Base-by-base conservation (phyloP, 192 early-diverging fungal species). In the Dissophora ornata region DNA sequence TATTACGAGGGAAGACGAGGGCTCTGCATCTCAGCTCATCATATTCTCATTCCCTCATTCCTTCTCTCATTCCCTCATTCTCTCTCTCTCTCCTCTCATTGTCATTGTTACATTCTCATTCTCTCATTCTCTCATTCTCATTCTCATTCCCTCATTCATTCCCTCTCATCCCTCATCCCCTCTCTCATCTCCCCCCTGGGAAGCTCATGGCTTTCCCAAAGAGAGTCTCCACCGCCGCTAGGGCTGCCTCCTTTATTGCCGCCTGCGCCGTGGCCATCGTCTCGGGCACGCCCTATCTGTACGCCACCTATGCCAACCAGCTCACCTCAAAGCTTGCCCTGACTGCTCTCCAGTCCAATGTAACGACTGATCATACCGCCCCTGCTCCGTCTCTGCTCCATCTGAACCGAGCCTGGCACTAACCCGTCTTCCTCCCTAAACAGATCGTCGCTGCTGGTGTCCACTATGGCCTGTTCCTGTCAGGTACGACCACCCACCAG, bases 291-390 rank as follows among this genome's bases (percentile, higher is more conserved):
- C 73, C 73, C 15, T 77, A 77, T 29, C 64, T 77, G 32, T 77
- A 77, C 46, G 67, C 73, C 21, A 77, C 73, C 36, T 77, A 77
- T 21, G 63, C 64, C 26, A 77, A 77, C 42, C 73, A 77, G 32
- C 73, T 77, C 48, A 77, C 73, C 21, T 54, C 73, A 5, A 59
- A 61, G 49, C 65, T 77, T 15, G 30, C 50, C 15, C 47, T 77
- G 22, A 77, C 63, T 4, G 73, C 73, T 7, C n/a, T 77, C 15
- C 73, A 77, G 45, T 77, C 73, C 13, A 77, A 67, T 45, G 73
- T 77, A 77, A 67, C 9, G n/a, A n/a, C n/a, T n/a, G n/a, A n/a
- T n/a, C n/a, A n/a, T n/a, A 18, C 2, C 3, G 2, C 11, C 36
- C 49, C 0, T 51, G n/a, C 25, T 29, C 32, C 56, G 3, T 44